Evolutionary conservation across 148 eudicot genomes (phyloP).

Genomic region (Fagopyrum homotropicum): DNA sequence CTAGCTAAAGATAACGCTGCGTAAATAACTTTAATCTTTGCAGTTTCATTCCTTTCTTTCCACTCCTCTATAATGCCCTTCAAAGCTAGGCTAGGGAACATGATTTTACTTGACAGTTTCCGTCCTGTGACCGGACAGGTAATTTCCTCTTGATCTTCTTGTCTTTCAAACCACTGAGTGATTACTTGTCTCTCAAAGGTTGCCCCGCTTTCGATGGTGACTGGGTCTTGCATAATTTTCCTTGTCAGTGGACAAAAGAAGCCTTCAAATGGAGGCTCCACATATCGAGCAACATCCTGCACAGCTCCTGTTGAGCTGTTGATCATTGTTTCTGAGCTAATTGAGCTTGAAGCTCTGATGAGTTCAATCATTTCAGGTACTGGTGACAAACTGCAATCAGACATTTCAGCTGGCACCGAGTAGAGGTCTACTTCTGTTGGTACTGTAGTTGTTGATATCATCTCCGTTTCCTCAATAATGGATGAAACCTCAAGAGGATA

Average conservation of each 20-base stretch:
- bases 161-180: conserved; percentile 35
- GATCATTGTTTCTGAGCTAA: conserved; percentile 15
- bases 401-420: conserved; percentile 33
- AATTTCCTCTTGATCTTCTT: conserved; percentile 29
- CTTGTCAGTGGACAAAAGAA: conserved; percentile 70
- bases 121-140: conserved; percentile 50
- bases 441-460: neutral
- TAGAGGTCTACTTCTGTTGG: conserved; percentile 53
- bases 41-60: conserved; percentile 66
- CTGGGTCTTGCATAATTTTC: conserved; percentile 71
- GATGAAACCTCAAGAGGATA: conserved; percentile 7
- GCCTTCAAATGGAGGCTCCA: conserved; percentile 58
- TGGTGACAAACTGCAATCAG: conserved; percentile 32
- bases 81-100: conserved; percentile 49
- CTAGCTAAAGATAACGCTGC: conserved; percentile 54
- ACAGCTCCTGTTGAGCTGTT: conserved; percentile 25
- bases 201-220: conserved; percentile 63
- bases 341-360: conserved; percentile 23
- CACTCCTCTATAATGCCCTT: conserved; percentile 58
- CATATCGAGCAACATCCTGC: conserved; percentile 30
- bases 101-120: conserved; percentile 30
- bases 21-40: conserved; percentile 46
- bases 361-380: conserved; percentile 11
- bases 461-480: neutral
- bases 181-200: conserved; percentile 62